Evolutionary conservation across 2,329 filamentous ascomycete species (phyloP).

Genomic region (Cladosporium sp.): DNA sequence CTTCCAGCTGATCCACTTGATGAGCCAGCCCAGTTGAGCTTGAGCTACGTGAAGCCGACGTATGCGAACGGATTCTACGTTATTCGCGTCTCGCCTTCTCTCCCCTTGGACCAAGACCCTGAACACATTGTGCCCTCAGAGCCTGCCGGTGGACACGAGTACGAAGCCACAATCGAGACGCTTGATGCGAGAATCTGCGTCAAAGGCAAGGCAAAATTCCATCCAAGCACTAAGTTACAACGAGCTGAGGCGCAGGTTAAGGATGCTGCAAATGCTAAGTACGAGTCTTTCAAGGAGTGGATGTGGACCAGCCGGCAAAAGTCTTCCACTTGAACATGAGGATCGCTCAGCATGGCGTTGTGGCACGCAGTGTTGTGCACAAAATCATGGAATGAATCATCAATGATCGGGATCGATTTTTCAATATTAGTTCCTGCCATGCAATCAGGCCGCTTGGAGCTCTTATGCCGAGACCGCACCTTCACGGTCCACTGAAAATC

Average conservation of each 20-base stretch:
- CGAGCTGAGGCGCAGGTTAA: slow-evolving; percentile 20
- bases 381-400: no score
- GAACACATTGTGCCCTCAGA: slow-evolving; percentile 28
- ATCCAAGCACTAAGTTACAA: slow-evolving; percentile 19
- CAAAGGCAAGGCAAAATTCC: slow-evolving; percentile 41
- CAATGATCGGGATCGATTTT: no score
- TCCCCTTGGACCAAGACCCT: slow-evolving; percentile 19
- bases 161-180: slow-evolving; percentile 50
- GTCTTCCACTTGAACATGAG: slow-evolving; percentile 6
- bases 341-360: neutral
- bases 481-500: no score
- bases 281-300: slow-evolving; percentile 29
- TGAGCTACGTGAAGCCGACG: slow-evolving; percentile 61
- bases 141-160: slow-evolving; percentile 40
- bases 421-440: no score
- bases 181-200: slow-evolving; percentile 54
- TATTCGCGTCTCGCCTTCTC: slow-evolving; percentile 45
- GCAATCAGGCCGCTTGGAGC: no score
- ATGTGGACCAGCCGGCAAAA: slow-evolving; percentile 26
- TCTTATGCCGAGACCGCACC: no score
- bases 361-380: no score
- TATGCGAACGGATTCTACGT: slow-evolving; percentile 60
- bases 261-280: slow-evolving; percentile 19
- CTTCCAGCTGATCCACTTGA: slow-evolving; percentile 11
- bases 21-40: slow-evolving; percentile 37